Evolutionary conservation across 768 basidiomycete species (phyloP).

Genomic region (Kockovaella imperatae): DNA sequence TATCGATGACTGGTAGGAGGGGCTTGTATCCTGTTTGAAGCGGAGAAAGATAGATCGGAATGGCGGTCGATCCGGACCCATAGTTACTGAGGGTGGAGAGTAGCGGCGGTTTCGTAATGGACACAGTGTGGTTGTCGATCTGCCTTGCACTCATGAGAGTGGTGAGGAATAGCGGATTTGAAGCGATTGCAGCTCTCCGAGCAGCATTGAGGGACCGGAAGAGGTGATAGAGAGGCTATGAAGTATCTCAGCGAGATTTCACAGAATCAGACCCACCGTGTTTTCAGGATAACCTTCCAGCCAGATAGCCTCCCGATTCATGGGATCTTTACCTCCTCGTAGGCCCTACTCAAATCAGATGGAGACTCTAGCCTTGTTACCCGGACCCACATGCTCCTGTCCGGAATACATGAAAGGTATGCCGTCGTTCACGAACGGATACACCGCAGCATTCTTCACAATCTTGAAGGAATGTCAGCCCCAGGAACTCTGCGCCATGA

Average conservation of each 20-base stretch:
- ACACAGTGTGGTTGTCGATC: conserved; percentile 28
- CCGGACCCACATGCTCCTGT: conserved; percentile 30
- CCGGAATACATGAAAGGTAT: conserved; percentile 44
- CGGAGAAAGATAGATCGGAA: conserved; percentile 16
- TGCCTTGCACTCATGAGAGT: conserved; percentile 16
- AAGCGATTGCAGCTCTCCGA: conserved; percentile 21
- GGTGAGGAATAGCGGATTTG: conserved; percentile 28
- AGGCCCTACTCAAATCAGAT: conserved; percentile 21
- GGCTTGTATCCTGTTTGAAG: conserved; percentile 27
- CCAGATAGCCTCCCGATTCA: conserved; percentile 44
- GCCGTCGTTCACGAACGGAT: conserved; percentile 44
- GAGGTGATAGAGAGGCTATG: conserved; percentile 12
- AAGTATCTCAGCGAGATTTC: background rate
- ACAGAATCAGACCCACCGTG: conserved; percentile 10
- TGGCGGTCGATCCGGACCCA: conserved; percentile 20
- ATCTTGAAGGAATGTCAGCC: conserved; percentile 10
- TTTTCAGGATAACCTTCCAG: conserved; percentile 17
- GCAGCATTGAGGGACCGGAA: conserved; percentile 32
- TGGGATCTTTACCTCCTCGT: conserved; percentile 40
- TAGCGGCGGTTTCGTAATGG: conserved; percentile 36
- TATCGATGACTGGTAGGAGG: conserved; percentile 31
- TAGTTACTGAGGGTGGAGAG: conserved; percentile 37
- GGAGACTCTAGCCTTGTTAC: background rate
- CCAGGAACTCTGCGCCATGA: background rate
- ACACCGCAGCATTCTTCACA: conserved; percentile 44